Evolutionary conservation across 2,329 filamentous ascomycete genomes (phyloP), one percentile per base, ranked within the genome.

Genomic region (Clonostachys rosea): DNA sequence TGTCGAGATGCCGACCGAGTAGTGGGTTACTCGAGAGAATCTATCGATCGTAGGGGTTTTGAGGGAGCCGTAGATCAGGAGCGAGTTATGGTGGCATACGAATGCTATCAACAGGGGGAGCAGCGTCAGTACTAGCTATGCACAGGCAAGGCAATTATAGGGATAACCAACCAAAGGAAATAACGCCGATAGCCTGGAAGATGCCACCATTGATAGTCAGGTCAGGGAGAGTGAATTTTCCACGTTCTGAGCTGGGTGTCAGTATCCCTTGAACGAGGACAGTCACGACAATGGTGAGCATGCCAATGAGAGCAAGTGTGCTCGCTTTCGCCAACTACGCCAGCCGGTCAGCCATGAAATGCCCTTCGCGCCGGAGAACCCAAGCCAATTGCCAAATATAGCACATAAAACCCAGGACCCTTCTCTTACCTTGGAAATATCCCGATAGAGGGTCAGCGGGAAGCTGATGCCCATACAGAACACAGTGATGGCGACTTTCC

Each of bases 141-240:
- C 14, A 43, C n/a, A 18, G 16, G 43, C 14, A 8, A 5, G 14
- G 5, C 40, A 34, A 8, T n/a, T 39, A 44, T 17, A 40, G 34
- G 34, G 34, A 18, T 8, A 39, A 58, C 79, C 42, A 75, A 94
- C 89, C 91, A 65, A 99, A 99, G 5, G 94, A 97, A 57, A 99
- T 99, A 16, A 99, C 92, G 34, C 94, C 94, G 58, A 99, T 91
- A 18, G 94, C 92, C 66, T 97, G 91, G 60, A 97, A 95, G 49
- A 99, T 84, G 43, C 92, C 94, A 24, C 78, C 75, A 59, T 95
- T 95, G 56, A 97, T 75, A n/a, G 86, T 81, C 48, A 96, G 70
- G 36, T 91, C 67, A 14, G 84, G 79, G 47, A 78, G 81, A 52
- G 76, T 79, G 47, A 96, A 81, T 30, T 81, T 76, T 4, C 94